These are phyloP conservation scores for Wallacemonas collosoma DNA, from an alignment of 208 protist genomes.

Conservation along the genomic window DNA sequence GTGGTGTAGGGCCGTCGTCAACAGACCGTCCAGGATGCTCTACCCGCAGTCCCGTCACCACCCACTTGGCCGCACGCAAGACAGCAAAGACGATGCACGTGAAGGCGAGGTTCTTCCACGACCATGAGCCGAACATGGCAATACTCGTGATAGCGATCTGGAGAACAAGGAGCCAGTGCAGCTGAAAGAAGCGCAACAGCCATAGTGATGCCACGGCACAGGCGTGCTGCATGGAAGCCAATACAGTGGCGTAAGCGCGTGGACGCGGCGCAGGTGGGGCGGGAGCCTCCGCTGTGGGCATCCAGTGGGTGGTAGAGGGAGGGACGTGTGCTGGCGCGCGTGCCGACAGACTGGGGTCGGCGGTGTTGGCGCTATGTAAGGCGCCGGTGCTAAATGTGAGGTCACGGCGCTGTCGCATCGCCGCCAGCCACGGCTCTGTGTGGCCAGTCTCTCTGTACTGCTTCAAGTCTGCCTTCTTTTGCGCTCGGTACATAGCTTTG, in stretches of 20 bases:
- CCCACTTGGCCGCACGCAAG: slow-evolving; percentile 5
- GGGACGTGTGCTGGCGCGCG: no score
- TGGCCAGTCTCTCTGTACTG: not conserved
- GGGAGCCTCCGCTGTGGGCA: not conserved
- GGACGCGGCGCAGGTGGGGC: not conserved
- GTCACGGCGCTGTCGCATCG: slow-evolving; percentile 8
- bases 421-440: not conserved
- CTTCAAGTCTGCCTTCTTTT: slow-evolving; percentile 6
- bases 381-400: not conserved
- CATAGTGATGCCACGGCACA: not conserved
- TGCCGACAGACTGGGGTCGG: no score
- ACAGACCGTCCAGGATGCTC: not conserved
- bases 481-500: slow-evolving; percentile 18
- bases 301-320: no score
- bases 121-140: slow-evolving; percentile 12
- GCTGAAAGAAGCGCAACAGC: not conserved
- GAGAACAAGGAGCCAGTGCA: slow-evolving; percentile 9
- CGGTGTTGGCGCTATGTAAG: no score
- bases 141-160: slow-evolving; percentile 4
- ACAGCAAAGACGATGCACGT: slow-evolving; percentile 11
- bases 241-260: not conserved
- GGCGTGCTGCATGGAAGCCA: not conserved
- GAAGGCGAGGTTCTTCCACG: slow-evolving; percentile 10
- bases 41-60: slow-evolving; percentile 1
- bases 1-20: slow-evolving; percentile 11